Base-by-base conservation (phyloP, 805 yeast genomes). In the Starmerella roubikii region DNA sequence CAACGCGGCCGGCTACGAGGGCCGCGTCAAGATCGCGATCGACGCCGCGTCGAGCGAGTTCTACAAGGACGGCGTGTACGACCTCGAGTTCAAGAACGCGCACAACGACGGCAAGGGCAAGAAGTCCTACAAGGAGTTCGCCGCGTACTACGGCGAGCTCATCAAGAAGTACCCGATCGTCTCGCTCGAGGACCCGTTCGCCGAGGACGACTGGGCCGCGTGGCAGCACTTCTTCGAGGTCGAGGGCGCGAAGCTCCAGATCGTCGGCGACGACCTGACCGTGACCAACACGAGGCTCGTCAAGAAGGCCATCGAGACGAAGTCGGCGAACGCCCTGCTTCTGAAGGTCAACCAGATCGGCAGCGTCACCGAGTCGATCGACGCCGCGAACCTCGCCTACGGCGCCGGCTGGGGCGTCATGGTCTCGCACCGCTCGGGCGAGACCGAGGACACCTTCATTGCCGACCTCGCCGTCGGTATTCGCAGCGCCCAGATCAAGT, bases 361-460 rank as follows among this genome's bases (percentile, higher is more conserved):
- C 74, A 71, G 96, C 54, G 71, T 88, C 58, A 65, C 93, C 56
- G 98, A 88, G 76, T 83, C 97, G 51, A 85, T 88, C 69, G 74
- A 84, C 67, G 96, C 97, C 60, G 96, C 97, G 60, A 69, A 81
- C 66, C 91, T 81, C 68, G 82, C 97, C 44, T 86, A 76, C 71
- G 78, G 76, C 52, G 96, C 95, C 51, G 84, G 84, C 62, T 88
- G 98, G 98, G 96, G 96, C 75, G 95, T 86, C 63, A 86, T 88
- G 96, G 97, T 91, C 59, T 86, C 96, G 60, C 98, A 88, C 84
- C 85, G 98, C 78, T 86, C 96, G 57, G 98, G 98, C 72, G 98
- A 88, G 76, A 86, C 96, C 54, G 98, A 91, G 74, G 98, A 91
- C 71, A 79, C 93, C 60, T 78, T 83, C 73, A 88, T 88, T 67